Evolutionary conservation across 148 eudicot species (phyloP).

Genomic region (Rhododendron henanense): DNA sequence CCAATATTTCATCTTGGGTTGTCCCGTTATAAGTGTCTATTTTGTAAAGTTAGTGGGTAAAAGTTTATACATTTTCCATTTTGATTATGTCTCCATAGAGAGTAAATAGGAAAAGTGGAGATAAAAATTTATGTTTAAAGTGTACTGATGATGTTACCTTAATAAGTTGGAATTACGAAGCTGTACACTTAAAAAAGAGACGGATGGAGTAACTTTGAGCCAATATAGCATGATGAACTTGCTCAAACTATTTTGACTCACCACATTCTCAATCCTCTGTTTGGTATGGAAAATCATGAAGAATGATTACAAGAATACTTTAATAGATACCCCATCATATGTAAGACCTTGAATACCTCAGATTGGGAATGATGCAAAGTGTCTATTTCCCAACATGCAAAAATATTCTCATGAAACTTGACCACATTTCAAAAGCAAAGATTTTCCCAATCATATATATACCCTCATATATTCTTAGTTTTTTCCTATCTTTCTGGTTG

Average conservation of each 20-base stretch:
- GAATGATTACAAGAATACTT: not conserved
- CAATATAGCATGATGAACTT: not conserved
- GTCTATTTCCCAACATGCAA: not conserved
- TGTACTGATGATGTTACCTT: too few relatives aligned
- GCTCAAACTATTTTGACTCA: not conserved
- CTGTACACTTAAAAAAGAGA: too few relatives aligned
- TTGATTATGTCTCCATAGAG: too few relatives aligned
- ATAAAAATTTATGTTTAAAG: too few relatives aligned
- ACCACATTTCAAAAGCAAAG: constrained; percentile 11
- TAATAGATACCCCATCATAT: constrained; percentile 4
- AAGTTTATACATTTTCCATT: too few relatives aligned
- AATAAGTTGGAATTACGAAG: too few relatives aligned
- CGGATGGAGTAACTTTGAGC: not conserved
- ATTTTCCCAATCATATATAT: constrained; percentile 10
- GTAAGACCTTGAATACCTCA: constrained; percentile 14
- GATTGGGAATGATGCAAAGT: not conserved
- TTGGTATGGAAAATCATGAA: not conserved
- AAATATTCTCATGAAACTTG: constrained; percentile 10
- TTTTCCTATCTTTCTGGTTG: not conserved
- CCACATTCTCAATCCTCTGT: not conserved
- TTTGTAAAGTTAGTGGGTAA: too few relatives aligned
- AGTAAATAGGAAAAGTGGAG: too few relatives aligned
- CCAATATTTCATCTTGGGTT: too few relatives aligned
- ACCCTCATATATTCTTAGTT: not conserved
- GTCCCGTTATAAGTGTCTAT: too few relatives aligned